Percentiles rank a stretch among this genome's conserved stretches.
phyloP scores from a whole-genome alignment of 768 basidiomycete species.

The Zangia roseola region DNA sequence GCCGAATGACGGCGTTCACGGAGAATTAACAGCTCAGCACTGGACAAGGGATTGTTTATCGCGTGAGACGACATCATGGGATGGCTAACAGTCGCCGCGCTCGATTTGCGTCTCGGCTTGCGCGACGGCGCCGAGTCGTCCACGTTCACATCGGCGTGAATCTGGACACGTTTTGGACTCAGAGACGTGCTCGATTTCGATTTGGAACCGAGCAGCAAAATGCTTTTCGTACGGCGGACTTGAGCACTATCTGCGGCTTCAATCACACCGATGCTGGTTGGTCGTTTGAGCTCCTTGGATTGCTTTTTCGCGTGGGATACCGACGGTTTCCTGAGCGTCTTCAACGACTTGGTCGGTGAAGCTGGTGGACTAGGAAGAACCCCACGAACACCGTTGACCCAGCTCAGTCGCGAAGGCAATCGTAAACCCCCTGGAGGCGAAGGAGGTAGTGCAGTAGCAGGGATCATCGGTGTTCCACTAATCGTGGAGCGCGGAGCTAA shows the following conservation, averaged over 20 bases:
- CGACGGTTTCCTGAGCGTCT: constrained; percentile 7
- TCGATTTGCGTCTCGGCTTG: constrained; percentile 29
- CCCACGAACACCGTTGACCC: constrained; percentile 25
- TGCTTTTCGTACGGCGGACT: constrained; percentile 32
- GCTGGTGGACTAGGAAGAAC: constrained; percentile 32
- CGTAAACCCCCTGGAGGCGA: constrained; percentile 31
- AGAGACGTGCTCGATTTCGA: constrained; percentile 24
- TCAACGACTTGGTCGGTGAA: constrained; percentile 23
- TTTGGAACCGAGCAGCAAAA: constrained; percentile 28
- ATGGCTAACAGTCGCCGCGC: constrained; percentile 14
- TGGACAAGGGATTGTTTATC: background rate
- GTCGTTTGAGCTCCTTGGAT: constrained; percentile 17
- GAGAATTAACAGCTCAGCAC: constrained; percentile 20
- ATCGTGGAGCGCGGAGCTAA: constrained; percentile 13
- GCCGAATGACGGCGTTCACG: constrained; percentile 33
- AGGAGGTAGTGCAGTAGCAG: constrained; percentile 20
- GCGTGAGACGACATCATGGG: background rate
- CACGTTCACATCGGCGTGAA: constrained; percentile 21
- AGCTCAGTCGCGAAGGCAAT: constrained; percentile 31
- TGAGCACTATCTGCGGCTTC: constrained; percentile 27
- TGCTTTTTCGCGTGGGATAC: constrained; percentile 8
- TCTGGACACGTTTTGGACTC: constrained; percentile 28
- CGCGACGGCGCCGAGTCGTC: constrained; percentile 7
- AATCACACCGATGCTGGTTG: constrained; percentile 30
- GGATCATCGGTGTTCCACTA: background rate